Conservation (phyloP, 306 rosid genomes). For the Fragaria vesca region DNA sequence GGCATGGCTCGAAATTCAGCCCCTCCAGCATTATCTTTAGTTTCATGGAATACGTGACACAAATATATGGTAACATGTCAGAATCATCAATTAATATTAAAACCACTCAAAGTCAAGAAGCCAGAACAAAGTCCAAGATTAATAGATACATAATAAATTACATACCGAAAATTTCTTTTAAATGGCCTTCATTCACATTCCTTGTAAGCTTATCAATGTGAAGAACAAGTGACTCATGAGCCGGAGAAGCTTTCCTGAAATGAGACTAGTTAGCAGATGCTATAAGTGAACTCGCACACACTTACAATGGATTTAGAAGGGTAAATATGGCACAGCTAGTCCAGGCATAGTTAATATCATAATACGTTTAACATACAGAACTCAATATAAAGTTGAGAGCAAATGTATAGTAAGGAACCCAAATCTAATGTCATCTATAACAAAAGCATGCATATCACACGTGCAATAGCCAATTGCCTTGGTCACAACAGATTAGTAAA, state of each 20-base stretch:
- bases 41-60: not conserved
- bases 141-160: conserved; percentile 5
- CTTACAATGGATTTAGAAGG: too few relatives aligned
- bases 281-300: not conserved
- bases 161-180: conserved; percentile 90
- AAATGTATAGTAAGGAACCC: not conserved
- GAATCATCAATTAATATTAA: not conserved
- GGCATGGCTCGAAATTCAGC: not conserved
- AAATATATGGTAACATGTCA: not conserved
- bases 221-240: conserved; percentile 79
- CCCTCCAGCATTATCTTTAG: not conserved
- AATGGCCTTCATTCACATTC: conserved; percentile 96
- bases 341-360: not conserved
- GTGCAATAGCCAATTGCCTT: not conserved
- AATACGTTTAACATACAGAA: not conserved
- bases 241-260: conserved; percentile 89
- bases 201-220: conserved; percentile 84
- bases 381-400: not conserved
- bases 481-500: not conserved
- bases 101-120: conserved; percentile 12
- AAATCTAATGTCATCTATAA: not conserved
- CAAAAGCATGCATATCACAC: not conserved
- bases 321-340: not conserved
- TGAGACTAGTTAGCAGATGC: conserved; percentile 15
- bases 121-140: conserved; percentile 6